phyloP scores from a whole-genome alignment of 2,329 filamentous ascomycete species.

The Dichotomopilus funicola region DNA sequence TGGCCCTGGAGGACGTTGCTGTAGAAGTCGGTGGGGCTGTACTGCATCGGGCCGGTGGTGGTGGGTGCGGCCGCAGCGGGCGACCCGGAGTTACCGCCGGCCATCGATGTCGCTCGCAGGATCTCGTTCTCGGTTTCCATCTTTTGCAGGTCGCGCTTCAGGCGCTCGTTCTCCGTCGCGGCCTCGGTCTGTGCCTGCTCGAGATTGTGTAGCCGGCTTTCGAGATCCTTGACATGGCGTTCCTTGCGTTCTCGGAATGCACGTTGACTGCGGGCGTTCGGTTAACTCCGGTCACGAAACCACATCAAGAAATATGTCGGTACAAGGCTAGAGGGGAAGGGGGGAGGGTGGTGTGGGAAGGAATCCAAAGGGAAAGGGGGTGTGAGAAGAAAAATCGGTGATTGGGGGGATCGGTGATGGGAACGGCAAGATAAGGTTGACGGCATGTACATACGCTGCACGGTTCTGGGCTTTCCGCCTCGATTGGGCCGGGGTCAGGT shows the following conservation, averaged over 20 bases:
- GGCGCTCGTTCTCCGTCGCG: conserved; percentile 74
- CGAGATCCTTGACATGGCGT: conserved; percentile 81
- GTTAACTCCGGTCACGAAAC: conserved; percentile 7
- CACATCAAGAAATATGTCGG: no score
- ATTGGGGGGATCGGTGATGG: not conserved
- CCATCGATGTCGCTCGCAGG: conserved; percentile 66
- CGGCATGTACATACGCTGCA: conserved; percentile 46
- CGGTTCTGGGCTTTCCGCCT: conserved; percentile 56
- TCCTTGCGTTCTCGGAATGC: conserved; percentile 96
- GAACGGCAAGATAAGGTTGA: not conserved
- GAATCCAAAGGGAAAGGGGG: not conserved
- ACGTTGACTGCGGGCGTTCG: conserved; percentile 59
- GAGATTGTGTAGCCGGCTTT: conserved; percentile 72
- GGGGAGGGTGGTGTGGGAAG: not conserved
- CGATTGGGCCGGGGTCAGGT: conserved; percentile 51
- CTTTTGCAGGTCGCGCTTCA: conserved; percentile 78
- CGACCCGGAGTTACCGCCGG: conserved; percentile 31
- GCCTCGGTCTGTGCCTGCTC: conserved; percentile 68
- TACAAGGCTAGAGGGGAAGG: not conserved
- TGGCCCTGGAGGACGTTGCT: conserved; percentile 56
- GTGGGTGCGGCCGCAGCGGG: conserved; percentile 41
- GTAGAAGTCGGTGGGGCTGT: conserved; percentile 67
- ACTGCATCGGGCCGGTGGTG: conserved; percentile 62
- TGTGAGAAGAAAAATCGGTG: not conserved
- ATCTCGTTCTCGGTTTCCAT: conserved; percentile 90